Conservation (phyloP, 2,329 filamentous ascomycete species). For the Epichloe gansuensis region DNA sequence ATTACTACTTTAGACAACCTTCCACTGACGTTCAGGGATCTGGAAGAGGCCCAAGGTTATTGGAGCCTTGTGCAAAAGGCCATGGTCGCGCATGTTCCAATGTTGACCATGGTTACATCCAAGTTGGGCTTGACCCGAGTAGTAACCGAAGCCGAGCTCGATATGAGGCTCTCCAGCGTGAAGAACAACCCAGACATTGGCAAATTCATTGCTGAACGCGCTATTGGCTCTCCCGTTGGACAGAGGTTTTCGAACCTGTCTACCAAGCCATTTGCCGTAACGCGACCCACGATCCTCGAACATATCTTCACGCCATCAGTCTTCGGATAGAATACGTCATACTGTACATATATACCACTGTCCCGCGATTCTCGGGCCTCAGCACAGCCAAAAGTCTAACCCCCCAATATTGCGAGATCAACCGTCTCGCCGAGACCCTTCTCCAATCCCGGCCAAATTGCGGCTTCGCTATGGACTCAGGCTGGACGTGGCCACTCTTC, state of each 20-base stretch:
- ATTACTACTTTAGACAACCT: slow-evolving; percentile 21
- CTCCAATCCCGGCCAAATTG: slow-evolving; percentile 23
- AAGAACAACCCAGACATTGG: slow-evolving; percentile 17
- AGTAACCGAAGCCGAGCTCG: slow-evolving; percentile 15
- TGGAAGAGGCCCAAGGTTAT: slow-evolving; percentile 25
- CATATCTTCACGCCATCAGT: slow-evolving; percentile 25
- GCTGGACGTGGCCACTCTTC: slow-evolving; percentile 32
- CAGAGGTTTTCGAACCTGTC: slow-evolving; percentile 24
- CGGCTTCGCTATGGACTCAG: slow-evolving; percentile 33
- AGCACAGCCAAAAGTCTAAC: slow-evolving; percentile 25
- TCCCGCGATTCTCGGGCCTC: slow-evolving; percentile 25
- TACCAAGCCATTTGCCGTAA: slow-evolving; percentile 16
- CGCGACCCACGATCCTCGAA: slow-evolving; percentile 9
- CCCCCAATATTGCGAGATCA: slow-evolving; percentile 31
- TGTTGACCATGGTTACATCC: slow-evolving; percentile 19
- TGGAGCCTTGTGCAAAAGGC: slow-evolving; percentile 25
- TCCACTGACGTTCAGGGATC: slow-evolving; percentile 18
- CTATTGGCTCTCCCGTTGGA: slow-evolving; percentile 28
- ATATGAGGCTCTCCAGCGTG: slow-evolving; percentile 19
- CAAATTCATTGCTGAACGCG: slow-evolving; percentile 24
- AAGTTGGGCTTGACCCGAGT: slow-evolving; percentile 18
- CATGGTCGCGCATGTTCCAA: slow-evolving; percentile 24
- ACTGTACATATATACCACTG: slow-evolving; percentile 24
- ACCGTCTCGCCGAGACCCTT: slow-evolving; percentile 23
- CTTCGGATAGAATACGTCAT: slow-evolving; percentile 31